Evolutionary conservation across 805 yeast genomes (phyloP), one percentile per base, ranked within the genome.

Genomic region (Wickerhamiella alocasiicola): DNA sequence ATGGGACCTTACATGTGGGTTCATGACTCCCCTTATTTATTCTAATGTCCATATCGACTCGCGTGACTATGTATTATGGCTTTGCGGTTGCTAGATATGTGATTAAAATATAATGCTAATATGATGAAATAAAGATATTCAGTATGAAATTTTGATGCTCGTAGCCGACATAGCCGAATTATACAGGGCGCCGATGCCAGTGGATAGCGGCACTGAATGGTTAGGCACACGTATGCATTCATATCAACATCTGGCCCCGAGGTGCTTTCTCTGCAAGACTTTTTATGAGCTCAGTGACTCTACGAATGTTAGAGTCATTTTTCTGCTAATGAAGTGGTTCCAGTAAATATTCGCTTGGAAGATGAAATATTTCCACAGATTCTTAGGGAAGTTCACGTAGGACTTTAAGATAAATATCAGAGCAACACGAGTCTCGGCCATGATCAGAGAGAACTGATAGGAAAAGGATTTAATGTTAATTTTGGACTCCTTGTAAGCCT

Each of bases 1-100:
- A 53, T 79, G 20, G 95, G 95, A 0, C 62, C 80, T 5, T 82
- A 75, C 53, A 66, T 69, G 29, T 85, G 95, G 95, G 60, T 30
- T 3, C 16, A 37, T 17, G 27, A 29, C 9, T 15, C 28, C 11
- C 21, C 28, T 24, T 30, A 37, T 30, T n/a, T 28, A 17, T 36
- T 20, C 7, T 7, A 11, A 23, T 23, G n/a, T n/a, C n/a, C n/a
- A n/a, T n/a, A n/a, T n/a, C n/a, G n/a, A n/a, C n/a, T n/a, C n/a
- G n/a, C n/a, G n/a, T n/a, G n/a, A n/a, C n/a, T n/a, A n/a, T n/a
- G n/a, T n/a, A n/a, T n/a, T n/a, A n/a, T n/a, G n/a, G n/a, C n/a
- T n/a, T n/a, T n/a, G n/a, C n/a, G n/a, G n/a, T n/a, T n/a, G n/a
- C n/a, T n/a, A n/a, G n/a, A n/a, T n/a, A n/a, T n/a, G n/a, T n/a